Evolutionary conservation across 2,329 filamentous ascomycete genomes (phyloP).

Genomic region (Lanzia echinophila): DNA sequence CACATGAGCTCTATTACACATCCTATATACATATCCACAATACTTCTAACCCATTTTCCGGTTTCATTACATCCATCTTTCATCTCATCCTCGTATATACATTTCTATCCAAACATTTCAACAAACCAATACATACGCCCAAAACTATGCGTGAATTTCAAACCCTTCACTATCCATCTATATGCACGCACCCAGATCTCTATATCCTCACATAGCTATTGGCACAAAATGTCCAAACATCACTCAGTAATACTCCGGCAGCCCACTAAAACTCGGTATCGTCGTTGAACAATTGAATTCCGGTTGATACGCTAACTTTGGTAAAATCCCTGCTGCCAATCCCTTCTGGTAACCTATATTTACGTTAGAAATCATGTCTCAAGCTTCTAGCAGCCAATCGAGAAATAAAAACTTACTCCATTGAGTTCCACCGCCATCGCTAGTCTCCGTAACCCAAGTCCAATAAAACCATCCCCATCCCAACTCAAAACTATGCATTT

Average conservation of each 20-base stretch:
- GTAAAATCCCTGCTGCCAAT: conserved; percentile 59
- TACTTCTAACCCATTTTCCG: too few species aligned
- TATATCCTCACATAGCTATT: background rate
- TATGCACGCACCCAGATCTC: background rate
- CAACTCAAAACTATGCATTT: conserved; percentile 90
- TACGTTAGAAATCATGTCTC: background rate
- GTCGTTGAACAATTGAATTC: conserved; percentile 57
- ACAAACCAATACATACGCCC: background rate
- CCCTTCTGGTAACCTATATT: conserved; percentile 5
- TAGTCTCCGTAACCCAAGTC: conserved; percentile 90
- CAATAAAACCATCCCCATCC: conserved; percentile 99
- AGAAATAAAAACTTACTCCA: conserved; percentile 54
- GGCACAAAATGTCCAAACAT: background rate
- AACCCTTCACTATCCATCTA: background rate
- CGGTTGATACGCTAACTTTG: conserved; percentile 62
- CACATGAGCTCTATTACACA: too few species aligned
- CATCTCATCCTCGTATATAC: too few species aligned
- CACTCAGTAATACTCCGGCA: conserved; percentile 45
- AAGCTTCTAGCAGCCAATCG: conserved; percentile 48
- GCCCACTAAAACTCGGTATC: conserved; percentile 47
- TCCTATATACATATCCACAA: too few species aligned
- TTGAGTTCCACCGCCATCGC: conserved; percentile 47
- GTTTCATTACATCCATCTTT: too few species aligned
- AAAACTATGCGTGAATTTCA: background rate
- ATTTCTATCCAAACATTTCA: background rate